phyloP scores from a whole-genome alignment of 176 grass and related monocot genomes.

The Carex myosuroides region DNA sequence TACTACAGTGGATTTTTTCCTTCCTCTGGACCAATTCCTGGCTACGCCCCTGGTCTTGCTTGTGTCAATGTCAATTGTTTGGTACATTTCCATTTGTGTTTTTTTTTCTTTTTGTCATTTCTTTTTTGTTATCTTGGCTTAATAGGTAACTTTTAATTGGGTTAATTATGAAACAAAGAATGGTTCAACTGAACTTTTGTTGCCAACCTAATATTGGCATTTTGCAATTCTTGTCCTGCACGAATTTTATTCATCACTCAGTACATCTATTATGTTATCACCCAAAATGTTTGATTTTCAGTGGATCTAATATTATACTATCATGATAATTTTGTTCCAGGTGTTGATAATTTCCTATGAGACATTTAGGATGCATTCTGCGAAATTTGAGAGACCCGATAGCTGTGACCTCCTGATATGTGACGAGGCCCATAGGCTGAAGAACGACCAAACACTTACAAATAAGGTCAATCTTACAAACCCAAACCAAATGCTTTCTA shows the following conservation, averaged over 20 bases:
- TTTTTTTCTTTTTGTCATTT: constrained; percentile 13
- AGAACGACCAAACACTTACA: constrained; percentile 94
- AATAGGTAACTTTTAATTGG: neutral
- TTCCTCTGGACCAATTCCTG: too few relatives aligned
- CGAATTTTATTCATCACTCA: neutral
- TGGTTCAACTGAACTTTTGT: too few relatives aligned
- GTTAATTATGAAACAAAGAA: neutral
- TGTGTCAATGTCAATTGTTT: neutral
- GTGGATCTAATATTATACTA: constrained; percentile 13
- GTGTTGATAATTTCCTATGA: constrained; percentile 97
- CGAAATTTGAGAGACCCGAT: constrained; percentile 79
- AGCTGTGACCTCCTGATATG: constrained; percentile 97
- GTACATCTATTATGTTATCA: neutral
- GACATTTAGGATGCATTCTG: constrained; percentile 95
- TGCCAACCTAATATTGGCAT: neutral
- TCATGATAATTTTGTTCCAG: constrained; percentile 36
- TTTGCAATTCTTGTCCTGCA: neutral
- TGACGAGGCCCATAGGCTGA: constrained; percentile 91
- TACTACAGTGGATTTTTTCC: too few relatives aligned
- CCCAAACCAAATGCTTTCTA: neutral
- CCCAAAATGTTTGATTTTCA: neutral
- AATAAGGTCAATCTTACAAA: constrained; percentile 54
- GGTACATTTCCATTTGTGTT: neutral
- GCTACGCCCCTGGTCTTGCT: neutral
- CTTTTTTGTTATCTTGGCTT: constrained; percentile 17